phyloP scores from a whole-genome alignment of 1,139 yeast genomes.

The Yamadazyma songkhlaensis region DNA sequence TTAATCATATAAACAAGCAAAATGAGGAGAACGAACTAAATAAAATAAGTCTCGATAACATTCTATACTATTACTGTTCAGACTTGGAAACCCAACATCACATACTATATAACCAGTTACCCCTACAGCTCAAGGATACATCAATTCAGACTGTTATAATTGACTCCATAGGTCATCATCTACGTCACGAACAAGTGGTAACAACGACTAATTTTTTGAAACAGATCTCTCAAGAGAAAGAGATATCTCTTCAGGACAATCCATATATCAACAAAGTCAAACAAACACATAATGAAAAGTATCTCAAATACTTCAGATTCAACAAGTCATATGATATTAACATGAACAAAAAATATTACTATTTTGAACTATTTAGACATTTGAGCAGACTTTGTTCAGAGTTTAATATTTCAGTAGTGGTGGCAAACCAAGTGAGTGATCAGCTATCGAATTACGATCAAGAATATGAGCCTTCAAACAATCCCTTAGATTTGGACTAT shows the following conservation, averaged over 20 bases:
- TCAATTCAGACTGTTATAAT: constrained; percentile 55
- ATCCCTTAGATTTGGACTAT: constrained; percentile 55
- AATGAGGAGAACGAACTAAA: constrained; percentile 6
- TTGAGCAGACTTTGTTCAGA: constrained; percentile 50
- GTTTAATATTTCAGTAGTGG: constrained; percentile 58
- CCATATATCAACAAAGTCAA: constrained; percentile 16
- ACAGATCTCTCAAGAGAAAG: constrained; percentile 22
- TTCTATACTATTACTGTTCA: constrained; percentile 61
- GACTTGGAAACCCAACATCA: constrained; percentile 76
- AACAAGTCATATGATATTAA: constrained; percentile 28
- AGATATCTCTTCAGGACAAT: constrained; percentile 15
- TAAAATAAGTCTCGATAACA: constrained; percentile 47
- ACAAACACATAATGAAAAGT: constrained; percentile 26
- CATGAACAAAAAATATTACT: constrained; percentile 38
- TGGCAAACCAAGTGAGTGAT: constrained; percentile 82
- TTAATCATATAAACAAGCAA: constrained; percentile 11
- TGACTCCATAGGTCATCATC: constrained; percentile 86
- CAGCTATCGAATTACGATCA: constrained; percentile 18
- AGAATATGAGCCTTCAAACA: constrained; percentile 20
- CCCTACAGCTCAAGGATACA: constrained; percentile 44
- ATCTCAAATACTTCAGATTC: constrained; percentile 24
- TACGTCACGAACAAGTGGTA: constrained; percentile 60
- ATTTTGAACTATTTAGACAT: constrained; percentile 44
- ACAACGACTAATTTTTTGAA: constrained; percentile 27
- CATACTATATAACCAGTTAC: constrained; percentile 68